A percentile compares a stretch with the other conserved stretches of the same genome.
Conservation (phyloP, 306 rosid species). For the Oxytropis ochrocephala region DNA sequence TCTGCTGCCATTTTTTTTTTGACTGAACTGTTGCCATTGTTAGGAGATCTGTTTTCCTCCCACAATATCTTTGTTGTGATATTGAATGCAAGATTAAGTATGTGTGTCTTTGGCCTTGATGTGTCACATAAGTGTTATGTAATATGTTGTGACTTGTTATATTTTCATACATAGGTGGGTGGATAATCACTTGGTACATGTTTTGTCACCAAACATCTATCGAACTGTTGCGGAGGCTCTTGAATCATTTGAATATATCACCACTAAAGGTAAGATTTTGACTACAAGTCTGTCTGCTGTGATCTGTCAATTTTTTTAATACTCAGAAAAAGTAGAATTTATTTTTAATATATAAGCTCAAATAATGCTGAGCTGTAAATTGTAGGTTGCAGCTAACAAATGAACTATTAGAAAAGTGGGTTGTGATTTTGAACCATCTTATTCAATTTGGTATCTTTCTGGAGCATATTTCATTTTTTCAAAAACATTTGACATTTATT, state of each 20-base stretch:
- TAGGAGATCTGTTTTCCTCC: neutral
- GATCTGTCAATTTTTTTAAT: neutral
- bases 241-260: slow-evolving; percentile 84
- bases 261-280: slow-evolving; percentile 55
- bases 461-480: neutral
- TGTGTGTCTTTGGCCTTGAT: neutral
- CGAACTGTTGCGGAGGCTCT: slow-evolving; percentile 70
- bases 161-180: slow-evolving; percentile 59
- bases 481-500: neutral
- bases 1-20: too few species aligned
- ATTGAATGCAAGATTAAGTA: neutral
- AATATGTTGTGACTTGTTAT: slow-evolving; percentile 16
- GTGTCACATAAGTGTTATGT: slow-evolving; percentile 1
- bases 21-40: neutral
- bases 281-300: neutral
- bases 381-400: neutral
- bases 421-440: neutral
- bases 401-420: neutral
- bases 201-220: slow-evolving; percentile 84
- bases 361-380: neutral
- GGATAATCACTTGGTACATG: slow-evolving; percentile 86
- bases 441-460: neutral
- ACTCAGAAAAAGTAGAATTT: neutral
- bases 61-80: neutral
- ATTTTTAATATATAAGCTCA: neutral